Evolutionary conservation across 371 early-diverging fungal species (phyloP).

Genomic region (Rhizopus microsporus): DNA sequence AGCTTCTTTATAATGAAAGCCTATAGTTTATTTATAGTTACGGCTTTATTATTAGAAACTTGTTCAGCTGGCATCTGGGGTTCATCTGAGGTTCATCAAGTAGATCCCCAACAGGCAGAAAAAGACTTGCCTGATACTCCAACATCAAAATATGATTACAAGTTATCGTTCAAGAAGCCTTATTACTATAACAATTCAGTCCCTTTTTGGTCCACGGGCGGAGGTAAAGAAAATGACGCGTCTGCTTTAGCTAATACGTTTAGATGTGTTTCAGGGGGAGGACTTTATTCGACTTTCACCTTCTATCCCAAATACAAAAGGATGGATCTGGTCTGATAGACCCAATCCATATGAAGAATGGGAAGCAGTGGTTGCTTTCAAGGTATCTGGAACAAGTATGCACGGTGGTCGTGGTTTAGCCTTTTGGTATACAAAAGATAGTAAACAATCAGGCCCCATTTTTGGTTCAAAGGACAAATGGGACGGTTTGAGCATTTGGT

Average conservation of each 20-base stretch:
- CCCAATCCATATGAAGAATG: constrained; percentile 76
- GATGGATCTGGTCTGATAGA: constrained; percentile 69
- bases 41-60: constrained; percentile 14
- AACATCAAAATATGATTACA: constrained; percentile 59
- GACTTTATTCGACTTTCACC: constrained; percentile 74
- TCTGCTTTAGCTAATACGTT: background rate
- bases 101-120: constrained; percentile 24
- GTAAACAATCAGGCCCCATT: constrained; percentile 61
- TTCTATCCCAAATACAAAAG: constrained; percentile 63
- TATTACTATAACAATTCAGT: constrained; percentile 55
- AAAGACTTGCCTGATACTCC: constrained; percentile 22
- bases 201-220: constrained; percentile 59
- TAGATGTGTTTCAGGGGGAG: constrained; percentile 57
- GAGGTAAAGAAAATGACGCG: constrained; percentile 38
- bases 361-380: constrained; percentile 72
- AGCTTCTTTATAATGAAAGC: constrained; percentile 6
- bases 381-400: constrained; percentile 61
- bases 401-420: constrained; percentile 85
- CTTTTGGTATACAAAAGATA: constrained; percentile 82
- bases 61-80: constrained; percentile 31
- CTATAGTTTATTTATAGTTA: constrained; percentile 5
- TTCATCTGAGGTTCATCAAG: constrained; percentile 5
- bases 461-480: constrained; percentile 75
- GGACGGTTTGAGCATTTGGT: constrained; percentile 70
- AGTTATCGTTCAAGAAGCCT: constrained; percentile 65